Evolutionary conservation across 371 early-diverging fungal species (phyloP).

Genomic region (Mortierella polycephala): DNA sequence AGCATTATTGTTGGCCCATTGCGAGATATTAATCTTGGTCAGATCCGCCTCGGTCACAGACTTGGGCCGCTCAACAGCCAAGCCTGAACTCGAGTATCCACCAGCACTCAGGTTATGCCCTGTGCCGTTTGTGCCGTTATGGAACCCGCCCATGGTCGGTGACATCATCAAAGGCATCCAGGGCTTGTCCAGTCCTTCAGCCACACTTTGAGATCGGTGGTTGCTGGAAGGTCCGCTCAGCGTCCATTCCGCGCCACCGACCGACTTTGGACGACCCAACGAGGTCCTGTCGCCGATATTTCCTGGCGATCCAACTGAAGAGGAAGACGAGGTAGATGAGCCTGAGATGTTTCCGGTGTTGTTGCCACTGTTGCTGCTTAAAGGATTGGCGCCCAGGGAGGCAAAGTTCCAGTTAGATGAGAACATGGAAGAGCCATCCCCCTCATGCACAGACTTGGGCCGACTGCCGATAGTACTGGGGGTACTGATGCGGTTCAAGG

Average conservation of each 20-base stretch:
- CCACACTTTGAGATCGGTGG: conserved; percentile 12
- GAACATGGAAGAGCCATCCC: conserved; percentile 62
- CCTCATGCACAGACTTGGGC: conserved; percentile 63
- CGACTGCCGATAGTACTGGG: conserved; percentile 38
- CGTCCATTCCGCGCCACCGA: conserved; percentile 75
- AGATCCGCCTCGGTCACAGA: conserved; percentile 63
- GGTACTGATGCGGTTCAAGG: conserved; percentile 33
- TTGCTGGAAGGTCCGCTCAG: conserved; percentile 28
- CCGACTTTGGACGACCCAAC: conserved; percentile 73
- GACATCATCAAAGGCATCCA: conserved; percentile 57
- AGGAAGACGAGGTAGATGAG: conserved; percentile 2
- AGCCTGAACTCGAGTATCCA: conserved; percentile 45
- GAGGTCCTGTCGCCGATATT: conserved; percentile 55
- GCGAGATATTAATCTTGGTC: conserved; percentile 41
- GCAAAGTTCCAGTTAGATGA: conserved; percentile 51
- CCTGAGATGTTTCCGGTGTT: not conserved
- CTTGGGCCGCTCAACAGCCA: conserved; percentile 61
- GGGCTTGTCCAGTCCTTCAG: conserved; percentile 40
- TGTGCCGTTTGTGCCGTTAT: conserved; percentile 49
- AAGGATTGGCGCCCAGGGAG: conserved; percentile 39
- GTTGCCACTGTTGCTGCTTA: conserved; percentile 19
- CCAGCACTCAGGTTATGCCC: conserved; percentile 35
- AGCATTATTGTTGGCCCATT: conserved; percentile 27
- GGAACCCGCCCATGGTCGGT: conserved; percentile 58
- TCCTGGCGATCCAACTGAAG: conserved; percentile 43